Evolutionary conservation across 495 filamentous ascomycete species (phyloP).

Genomic region (Letharia lupina): DNA sequence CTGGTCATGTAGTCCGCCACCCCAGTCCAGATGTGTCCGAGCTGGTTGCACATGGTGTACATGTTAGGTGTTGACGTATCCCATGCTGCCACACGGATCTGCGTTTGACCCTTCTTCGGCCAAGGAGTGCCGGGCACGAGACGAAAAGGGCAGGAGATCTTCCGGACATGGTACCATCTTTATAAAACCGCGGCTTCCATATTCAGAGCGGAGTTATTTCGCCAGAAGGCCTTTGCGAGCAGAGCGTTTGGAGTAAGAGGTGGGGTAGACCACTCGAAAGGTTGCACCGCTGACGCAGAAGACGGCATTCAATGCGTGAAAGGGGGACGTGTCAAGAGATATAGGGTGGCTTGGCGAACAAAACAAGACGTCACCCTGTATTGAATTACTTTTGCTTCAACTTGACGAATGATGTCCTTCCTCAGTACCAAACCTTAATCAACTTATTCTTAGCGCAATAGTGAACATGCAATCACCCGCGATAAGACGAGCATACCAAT

Average conservation of each 20-base stretch:
- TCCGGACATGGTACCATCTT: background rate
- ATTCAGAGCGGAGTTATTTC: background rate
- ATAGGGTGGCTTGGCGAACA: background rate
- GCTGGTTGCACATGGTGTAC: no score
- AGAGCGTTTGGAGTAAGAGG: background rate
- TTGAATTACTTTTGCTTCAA: no score
- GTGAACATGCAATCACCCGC: background rate
- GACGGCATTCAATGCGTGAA: background rate
- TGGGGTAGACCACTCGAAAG: background rate
- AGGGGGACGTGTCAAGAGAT: background rate
- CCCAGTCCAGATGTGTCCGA: background rate
- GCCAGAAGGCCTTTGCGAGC: background rate
- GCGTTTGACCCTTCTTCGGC: background rate
- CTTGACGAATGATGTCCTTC: background rate
- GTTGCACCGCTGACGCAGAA: background rate
- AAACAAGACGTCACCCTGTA: background rate
- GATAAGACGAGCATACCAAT: background rate
- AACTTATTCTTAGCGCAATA: background rate
- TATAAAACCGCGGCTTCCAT: background rate
- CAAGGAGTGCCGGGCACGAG: background rate
- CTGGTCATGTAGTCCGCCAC: background rate
- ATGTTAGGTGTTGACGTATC: background rate
- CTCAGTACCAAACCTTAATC: background rate
- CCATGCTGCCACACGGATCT: background rate
- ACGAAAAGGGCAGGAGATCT: constrained; percentile 4